Evolutionary conservation across 306 rosid genomes (phyloP).

Genomic region (Astragalus glycyphyllos): DNA sequence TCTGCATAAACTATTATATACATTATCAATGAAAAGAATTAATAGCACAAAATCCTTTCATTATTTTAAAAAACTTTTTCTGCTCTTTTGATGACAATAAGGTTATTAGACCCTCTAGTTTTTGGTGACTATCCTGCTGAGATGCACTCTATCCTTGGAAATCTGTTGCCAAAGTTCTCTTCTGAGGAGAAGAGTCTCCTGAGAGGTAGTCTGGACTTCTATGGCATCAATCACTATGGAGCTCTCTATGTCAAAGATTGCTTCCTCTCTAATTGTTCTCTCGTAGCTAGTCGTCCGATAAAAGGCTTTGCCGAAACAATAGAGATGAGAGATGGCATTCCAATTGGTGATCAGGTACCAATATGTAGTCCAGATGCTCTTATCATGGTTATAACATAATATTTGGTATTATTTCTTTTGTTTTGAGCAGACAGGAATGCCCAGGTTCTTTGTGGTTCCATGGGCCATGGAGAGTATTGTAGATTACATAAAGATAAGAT

Average conservation of each 20-base stretch:
- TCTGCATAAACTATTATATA: not conserved
- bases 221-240: slow-evolving; percentile 67
- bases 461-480: slow-evolving; percentile 59
- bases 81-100: slow-evolving; percentile 30
- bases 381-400: not conserved
- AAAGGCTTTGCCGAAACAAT: slow-evolving; percentile 52
- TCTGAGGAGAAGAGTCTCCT: slow-evolving; percentile 49
- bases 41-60: not conserved
- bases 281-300: slow-evolving; percentile 48
- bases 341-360: slow-evolving; percentile 64
- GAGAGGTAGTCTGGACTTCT: slow-evolving; percentile 61
- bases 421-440: slow-evolving; percentile 58
- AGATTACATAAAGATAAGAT: slow-evolving; percentile 59
- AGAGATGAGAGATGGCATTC: slow-evolving; percentile 52
- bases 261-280: slow-evolving; percentile 47
- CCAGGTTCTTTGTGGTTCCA: slow-evolving; percentile 66
- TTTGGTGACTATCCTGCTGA: slow-evolving; percentile 69
- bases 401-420: slow-evolving; percentile 5
- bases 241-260: slow-evolving; percentile 66
- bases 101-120: slow-evolving; percentile 60
- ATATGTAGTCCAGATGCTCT: not conserved
- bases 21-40: not conserved
- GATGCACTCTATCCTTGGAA: slow-evolving; percentile 60
- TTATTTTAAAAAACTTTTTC: not conserved
- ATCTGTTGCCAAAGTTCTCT: slow-evolving; percentile 58